These are phyloP conservation scores for Sclerotinia subarctica DNA, from an alignment of 2,329 filamentous ascomycete genomes.

Conservation along the genomic window DNA sequence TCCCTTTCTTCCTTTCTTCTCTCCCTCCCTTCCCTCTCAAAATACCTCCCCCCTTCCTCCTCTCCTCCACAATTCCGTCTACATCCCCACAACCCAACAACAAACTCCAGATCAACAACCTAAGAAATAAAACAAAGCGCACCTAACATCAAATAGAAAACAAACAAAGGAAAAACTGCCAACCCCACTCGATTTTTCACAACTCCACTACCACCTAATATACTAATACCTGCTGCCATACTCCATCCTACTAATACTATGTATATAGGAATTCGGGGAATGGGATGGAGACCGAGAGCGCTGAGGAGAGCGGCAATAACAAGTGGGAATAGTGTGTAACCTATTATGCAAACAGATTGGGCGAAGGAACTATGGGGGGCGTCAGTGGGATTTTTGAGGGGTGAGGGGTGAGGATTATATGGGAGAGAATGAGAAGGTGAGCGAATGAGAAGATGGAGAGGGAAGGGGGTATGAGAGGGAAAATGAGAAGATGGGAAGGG, in stretches of 20 bases:
- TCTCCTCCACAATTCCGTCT: neutral
- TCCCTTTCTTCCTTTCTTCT: too few relatives aligned
- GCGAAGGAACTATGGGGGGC: conserved; percentile 74
- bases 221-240: conserved; percentile 64
- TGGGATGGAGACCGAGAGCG: conserved; percentile 72
- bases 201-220: conserved; percentile 24
- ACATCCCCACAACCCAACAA: too few relatives aligned
- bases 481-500: neutral
- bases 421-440: too few relatives aligned
- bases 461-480: too few relatives aligned
- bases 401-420: too few relatives aligned
- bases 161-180: conserved; percentile 24
- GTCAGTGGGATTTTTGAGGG: neutral
- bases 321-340: conserved; percentile 95
- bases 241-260: conserved; percentile 87
- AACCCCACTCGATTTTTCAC: conserved; percentile 24
- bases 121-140: conserved; percentile 23
- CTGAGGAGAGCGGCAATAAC: conserved; percentile 90
- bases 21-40: neutral
- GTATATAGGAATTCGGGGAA: conserved; percentile 87
- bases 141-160: conserved; percentile 23
- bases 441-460: too few relatives aligned
- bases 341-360: conserved; percentile 96
- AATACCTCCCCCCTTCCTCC: neutral
- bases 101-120: neutral